Percentiles rank a stretch among this genome's conserved stretches.
Evolutionary conservation across 2,329 filamentous ascomycete species (phyloP).

Genomic region (Calonectria henricotiae): DNA sequence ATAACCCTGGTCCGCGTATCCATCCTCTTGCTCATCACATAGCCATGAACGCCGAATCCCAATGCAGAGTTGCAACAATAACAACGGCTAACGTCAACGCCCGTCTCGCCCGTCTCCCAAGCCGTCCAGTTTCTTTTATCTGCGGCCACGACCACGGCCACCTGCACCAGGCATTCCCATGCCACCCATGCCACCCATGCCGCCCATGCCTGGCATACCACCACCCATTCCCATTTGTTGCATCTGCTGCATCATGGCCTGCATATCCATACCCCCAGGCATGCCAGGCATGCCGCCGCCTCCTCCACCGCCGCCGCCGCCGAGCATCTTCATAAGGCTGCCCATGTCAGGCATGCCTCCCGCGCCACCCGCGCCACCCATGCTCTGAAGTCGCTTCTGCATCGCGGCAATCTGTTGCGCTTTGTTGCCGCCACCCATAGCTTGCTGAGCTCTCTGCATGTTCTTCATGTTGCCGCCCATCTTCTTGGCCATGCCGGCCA

Average conservation of each 20-base stretch:
- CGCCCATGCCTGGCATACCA: slow-evolving; percentile 54
- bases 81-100: slow-evolving; percentile 26
- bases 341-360: slow-evolving; percentile 87
- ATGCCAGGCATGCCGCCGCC: slow-evolving; percentile 74
- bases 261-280: slow-evolving; percentile 83
- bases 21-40: slow-evolving; percentile 25
- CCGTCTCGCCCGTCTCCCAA: slow-evolving; percentile 15
- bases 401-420: slow-evolving; percentile 95
- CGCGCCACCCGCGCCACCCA: slow-evolving; percentile 82
- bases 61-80: slow-evolving; percentile 34
- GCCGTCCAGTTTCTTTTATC: slow-evolving; percentile 41
- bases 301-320: slow-evolving; percentile 70
- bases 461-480: slow-evolving; percentile 99
- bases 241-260: slow-evolving; percentile 85
- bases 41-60: slow-evolving; percentile 39
- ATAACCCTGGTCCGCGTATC: neutral
- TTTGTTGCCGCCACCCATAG: slow-evolving; percentile 92
- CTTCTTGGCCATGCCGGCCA: slow-evolving; percentile 99
- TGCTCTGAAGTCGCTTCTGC: slow-evolving; percentile 94
- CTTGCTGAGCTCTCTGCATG: slow-evolving; percentile 93
- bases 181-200: slow-evolving; percentile 49
- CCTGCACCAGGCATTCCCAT: slow-evolving; percentile 55
- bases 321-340: slow-evolving; percentile 93
- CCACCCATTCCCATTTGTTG: slow-evolving; percentile 77
- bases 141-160: slow-evolving; percentile 54